A percentile compares a stretch with the other conserved stretches of the same genome.
Conservation (phyloP, 2,329 filamentous ascomycete genomes). For the Colletotrichum truncatum region DNA sequence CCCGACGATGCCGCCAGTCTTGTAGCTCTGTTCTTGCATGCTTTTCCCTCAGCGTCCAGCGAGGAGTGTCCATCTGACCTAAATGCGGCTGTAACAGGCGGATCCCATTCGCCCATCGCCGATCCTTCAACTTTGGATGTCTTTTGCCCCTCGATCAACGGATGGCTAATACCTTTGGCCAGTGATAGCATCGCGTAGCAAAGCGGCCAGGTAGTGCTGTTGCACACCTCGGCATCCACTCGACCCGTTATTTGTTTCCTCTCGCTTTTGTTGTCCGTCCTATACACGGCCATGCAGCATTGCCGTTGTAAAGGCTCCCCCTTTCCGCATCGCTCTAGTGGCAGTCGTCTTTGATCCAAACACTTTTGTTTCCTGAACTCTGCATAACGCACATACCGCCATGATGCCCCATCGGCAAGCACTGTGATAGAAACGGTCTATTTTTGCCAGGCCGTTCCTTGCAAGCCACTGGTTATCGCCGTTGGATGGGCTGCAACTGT, state of each 20-base stretch:
- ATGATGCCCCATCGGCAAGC: background rate
- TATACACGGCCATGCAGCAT: background rate
- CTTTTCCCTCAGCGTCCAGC: constrained; percentile 22
- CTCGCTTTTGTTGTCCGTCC: constrained; percentile 19
- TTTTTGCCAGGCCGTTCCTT: background rate
- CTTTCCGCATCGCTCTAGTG: background rate
- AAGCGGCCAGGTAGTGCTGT: constrained; percentile 12
- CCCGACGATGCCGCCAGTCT: constrained; percentile 16
- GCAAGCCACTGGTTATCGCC: background rate
- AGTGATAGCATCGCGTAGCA: constrained; percentile 12
- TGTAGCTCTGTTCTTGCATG: constrained; percentile 13
- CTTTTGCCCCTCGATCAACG: constrained; percentile 19
- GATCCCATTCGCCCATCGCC: constrained; percentile 28
- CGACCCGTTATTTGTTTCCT: background rate
- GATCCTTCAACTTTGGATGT: constrained; percentile 25
- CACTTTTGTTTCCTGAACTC: constrained; percentile 13
- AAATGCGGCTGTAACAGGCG: constrained; percentile 25
- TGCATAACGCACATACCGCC: constrained; percentile 19
- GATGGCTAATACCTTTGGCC: constrained; percentile 10
- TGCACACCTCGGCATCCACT: background rate
- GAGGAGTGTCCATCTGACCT: constrained; percentile 25
- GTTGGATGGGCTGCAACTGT: background rate
- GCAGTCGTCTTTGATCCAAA: constrained; percentile 9
- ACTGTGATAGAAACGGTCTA: background rate
- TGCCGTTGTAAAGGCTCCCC: constrained; percentile 6